Evolutionary conservation across 1,139 yeast genomes (phyloP).

Genomic region (Debaryomyces fabryi): DNA sequence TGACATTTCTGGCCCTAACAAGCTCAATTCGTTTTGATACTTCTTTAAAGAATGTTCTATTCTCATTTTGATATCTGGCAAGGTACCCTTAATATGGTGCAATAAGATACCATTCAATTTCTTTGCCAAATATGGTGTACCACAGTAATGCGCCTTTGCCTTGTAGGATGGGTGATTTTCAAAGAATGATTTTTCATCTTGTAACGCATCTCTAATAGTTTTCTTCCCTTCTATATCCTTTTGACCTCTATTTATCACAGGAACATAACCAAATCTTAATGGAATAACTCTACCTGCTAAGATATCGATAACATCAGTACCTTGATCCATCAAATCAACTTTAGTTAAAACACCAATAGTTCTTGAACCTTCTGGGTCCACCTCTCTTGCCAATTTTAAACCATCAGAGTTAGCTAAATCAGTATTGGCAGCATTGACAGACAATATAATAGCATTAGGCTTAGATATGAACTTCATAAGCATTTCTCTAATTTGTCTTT

Average conservation of each 20-base stretch:
- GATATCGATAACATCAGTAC: slow-evolving; percentile 98
- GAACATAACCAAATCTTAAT: slow-evolving; percentile 92
- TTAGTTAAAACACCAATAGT: slow-evolving; percentile 97
- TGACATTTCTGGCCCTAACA: slow-evolving; percentile 82
- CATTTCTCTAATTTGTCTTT: slow-evolving; percentile 93
- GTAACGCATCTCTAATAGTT: slow-evolving; percentile 85
- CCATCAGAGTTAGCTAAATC: slow-evolving; percentile 99
- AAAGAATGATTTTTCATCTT: slow-evolving; percentile 77
- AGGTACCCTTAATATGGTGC: slow-evolving; percentile 90
- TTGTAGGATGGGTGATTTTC: slow-evolving; percentile 76
- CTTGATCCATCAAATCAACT: slow-evolving; percentile 97
- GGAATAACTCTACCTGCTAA: slow-evolving; percentile 96
- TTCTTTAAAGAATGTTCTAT: slow-evolving; percentile 83
- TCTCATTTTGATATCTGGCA: slow-evolving; percentile 91
- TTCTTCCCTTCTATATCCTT: slow-evolving; percentile 87
- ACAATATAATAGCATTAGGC: slow-evolving; percentile 93
- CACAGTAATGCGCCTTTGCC: slow-evolving; percentile 88
- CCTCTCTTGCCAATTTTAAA: slow-evolving; percentile 92
- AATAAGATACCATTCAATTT: slow-evolving; percentile 86
- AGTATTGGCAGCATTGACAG: slow-evolving; percentile 96
- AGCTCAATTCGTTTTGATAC: slow-evolving; percentile 75
- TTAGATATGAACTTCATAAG: slow-evolving; percentile 89
- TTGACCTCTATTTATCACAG: slow-evolving; percentile 97
- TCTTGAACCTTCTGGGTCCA: slow-evolving; percentile 95
- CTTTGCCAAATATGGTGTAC: slow-evolving; percentile 95